These are phyloP conservation scores for Xylaria bambusicola DNA, from an alignment of 495 filamentous ascomycete genomes.

Conservation along the genomic window DNA sequence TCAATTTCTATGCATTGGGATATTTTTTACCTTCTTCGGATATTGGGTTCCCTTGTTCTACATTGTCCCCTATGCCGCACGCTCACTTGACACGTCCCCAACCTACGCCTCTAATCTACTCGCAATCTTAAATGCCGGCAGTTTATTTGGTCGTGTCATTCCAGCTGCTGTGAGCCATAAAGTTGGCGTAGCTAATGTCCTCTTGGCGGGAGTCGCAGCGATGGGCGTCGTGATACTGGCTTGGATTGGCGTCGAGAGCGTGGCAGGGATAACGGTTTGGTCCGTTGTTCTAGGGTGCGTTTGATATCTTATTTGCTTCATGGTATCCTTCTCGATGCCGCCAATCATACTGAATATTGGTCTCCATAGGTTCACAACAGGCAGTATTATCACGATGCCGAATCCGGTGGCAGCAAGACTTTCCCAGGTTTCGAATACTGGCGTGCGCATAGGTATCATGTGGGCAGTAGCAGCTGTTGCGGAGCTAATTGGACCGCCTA, in stretches of 20 bases:
- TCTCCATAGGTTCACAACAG: constrained; percentile 1
- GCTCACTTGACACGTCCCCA: neutral
- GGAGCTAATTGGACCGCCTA: constrained; percentile 4
- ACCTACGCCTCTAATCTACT: neutral
- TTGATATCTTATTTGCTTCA: neutral
- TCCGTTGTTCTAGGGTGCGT: constrained; percentile 10
- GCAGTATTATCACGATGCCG: constrained; percentile 7
- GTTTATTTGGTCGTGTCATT: constrained; percentile 11
- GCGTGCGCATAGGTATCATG: constrained; percentile 2
- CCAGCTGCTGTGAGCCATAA: constrained; percentile 10
- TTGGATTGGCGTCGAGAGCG: neutral
- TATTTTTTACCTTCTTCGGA: constrained; percentile 2
- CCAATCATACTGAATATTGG: too few relatives aligned
- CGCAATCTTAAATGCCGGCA: constrained; percentile 4
- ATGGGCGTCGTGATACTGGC: neutral
- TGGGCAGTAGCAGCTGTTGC: constrained; percentile 2
- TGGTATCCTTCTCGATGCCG: neutral
- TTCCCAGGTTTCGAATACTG: constrained; percentile 1
- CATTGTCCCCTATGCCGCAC: constrained; percentile 6
- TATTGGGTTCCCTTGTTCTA: constrained; percentile 14
- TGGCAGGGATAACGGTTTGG: constrained; percentile 5
- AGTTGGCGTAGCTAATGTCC: neutral
- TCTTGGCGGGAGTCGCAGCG: neutral
- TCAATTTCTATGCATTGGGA: neutral
- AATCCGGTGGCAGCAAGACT: constrained; percentile 4